Evolutionary conservation across 148 eudicot genomes (phyloP), one percentile per base, ranked within the genome.

Genomic region (Cornus controversa): DNA sequence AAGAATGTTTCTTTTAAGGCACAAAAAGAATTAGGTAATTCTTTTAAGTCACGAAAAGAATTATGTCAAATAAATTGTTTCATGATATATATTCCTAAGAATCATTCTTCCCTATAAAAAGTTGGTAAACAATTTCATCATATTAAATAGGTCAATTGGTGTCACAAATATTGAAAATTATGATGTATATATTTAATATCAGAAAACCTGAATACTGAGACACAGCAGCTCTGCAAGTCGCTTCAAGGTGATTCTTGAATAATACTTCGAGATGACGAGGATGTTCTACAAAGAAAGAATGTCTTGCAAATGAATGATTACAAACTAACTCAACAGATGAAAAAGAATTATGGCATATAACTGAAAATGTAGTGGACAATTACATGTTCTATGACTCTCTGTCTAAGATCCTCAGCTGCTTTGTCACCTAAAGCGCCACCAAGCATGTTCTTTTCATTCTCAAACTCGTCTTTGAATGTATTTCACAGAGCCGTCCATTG

Each of bases 361-460:
- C 72, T 25, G 40, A 25, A 66, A 6, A 11, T 47, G 50, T 37
- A 50, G 50, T 5, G 45, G 69, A 73, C 67, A n/a, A 82, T 89
- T 87, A 95, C 98, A 86, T 95, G 98, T 78, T 95, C 97, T 77
- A 95, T 93, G 66, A 93, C 89, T 87, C 97, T 91, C 81, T 93
- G 94, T 70, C 80, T 91, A 18, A 95, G 89, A 90, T 95, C 97
- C 81, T 93, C 94, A 62, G 94, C 94, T 22, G 98, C 98, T 80
- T 91, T 95, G 66, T 95, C 96, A 70, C 91, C 96, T 53, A 93
- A 87, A 79, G 94, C 71, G 75, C 98, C 98, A 82, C 97, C 96
- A 74, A 89, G 85, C 91, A 93, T 84, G 84, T 82, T 86, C 82
- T 88, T 93, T 84, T 95, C 97, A 77, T 85, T 90, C 23, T 87